Base-by-base conservation (phyloP, 768 basidiomycete species). In the Dentipellis sp. region DNA sequence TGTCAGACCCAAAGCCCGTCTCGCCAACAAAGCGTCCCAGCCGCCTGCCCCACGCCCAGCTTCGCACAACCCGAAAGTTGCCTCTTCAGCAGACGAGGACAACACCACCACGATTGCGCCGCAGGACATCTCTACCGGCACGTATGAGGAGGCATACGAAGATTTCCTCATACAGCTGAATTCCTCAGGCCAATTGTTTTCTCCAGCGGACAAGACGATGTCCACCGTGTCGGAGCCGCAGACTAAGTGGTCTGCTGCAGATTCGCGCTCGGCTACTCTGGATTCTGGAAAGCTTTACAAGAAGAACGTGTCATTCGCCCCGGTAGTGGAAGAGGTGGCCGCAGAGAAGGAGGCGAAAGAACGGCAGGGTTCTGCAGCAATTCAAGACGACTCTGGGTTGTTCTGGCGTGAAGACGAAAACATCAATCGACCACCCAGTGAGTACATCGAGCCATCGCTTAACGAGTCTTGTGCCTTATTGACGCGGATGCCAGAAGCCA, bases 161-260 rank as follows among this genome's bases (percentile, higher is more conserved):
- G 59, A 60, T 54, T 60, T 60, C 22, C 50, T 48, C 4, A 54
- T 59, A 40, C 34, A 39, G 17, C 54, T 60, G 17, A 46, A 59
- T 29, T 59, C 59, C 23, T 60, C 59, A 5, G 17, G 50, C n/a
- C 53, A 58, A 37, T 51, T 60, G 34, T 51, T 46, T 10, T 56
- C 54, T 17, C 48, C 36, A 16, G 38, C 34, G 29, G 39, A 19
- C 16, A 52, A n/a, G 3, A 22, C 16, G 14, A 35, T 8, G 29
- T 10, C 48, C 2, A 23, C 29, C 48, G 21, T 11, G 14, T 22
- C 48, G 19, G 22, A 16, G 9, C 48, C 29, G 29, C 29, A 29
- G 29, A 6, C 3, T 6, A 29, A 29, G 29, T 6, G 6, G 29
- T 6, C 29, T 29, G 29, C 29, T 10, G 39, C 39, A 40, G 10